Percentiles rank a stretch among this genome's conserved stretches.
phyloP scores from a whole-genome alignment of 2,329 filamentous ascomycete species.

The Metarhizium brunneum region DNA sequence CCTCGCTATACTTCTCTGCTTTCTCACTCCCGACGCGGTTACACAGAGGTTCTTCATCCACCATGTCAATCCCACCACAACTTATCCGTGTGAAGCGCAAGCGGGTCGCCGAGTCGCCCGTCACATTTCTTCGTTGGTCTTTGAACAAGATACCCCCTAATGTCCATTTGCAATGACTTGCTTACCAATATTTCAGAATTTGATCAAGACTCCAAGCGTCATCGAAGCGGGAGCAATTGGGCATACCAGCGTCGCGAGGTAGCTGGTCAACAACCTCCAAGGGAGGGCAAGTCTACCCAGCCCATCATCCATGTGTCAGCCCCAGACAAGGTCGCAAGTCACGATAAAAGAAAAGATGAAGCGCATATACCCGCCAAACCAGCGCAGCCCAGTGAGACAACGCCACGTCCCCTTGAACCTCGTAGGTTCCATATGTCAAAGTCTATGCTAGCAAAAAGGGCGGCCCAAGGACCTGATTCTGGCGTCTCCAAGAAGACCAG shows the following conservation, averaged over 20 bases:
- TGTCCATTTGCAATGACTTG: conserved; percentile 5
- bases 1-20: not conserved
- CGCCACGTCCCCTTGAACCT: conserved; percentile 22
- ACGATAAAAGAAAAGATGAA: conserved; percentile 8
- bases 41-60: not conserved
- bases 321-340: conserved; percentile 21
- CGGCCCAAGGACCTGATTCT: conserved; percentile 11
- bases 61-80: conserved; percentile 49
- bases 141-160: not conserved
- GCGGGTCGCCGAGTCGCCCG: conserved; percentile 42
- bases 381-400: not conserved
- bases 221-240: conserved; percentile 40
- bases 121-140: conserved; percentile 45
- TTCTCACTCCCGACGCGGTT: not conserved
- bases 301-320: conserved; percentile 42
- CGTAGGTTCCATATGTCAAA: conserved; percentile 49
- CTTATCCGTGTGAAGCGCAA: conserved; percentile 55
- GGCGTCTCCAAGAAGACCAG: conserved; percentile 30
- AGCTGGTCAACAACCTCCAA: conserved; percentile 14
- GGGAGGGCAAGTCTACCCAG: conserved; percentile 4
- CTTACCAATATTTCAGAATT: conserved; percentile 30
- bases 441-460: conserved; percentile 28
- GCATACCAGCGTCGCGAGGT: conserved; percentile 45
- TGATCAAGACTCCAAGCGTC: conserved; percentile 43
- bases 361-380: not conserved